These are phyloP conservation scores for Jaltomata sinuosa DNA, from an alignment of 257 asterid genomes.

Conservation along the genomic window DNA sequence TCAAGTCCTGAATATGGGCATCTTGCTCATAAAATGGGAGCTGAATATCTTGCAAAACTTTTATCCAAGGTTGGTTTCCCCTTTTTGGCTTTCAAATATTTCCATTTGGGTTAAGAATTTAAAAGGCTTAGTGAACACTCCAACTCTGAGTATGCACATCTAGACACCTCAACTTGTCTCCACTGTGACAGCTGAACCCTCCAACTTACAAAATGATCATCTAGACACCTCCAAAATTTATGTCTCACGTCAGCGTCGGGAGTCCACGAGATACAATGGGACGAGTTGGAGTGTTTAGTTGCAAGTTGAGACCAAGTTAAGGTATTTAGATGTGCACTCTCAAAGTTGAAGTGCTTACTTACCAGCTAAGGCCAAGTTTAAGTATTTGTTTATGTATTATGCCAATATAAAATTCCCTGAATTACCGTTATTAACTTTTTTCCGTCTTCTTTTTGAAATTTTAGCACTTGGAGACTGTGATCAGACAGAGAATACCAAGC, in stretches of 20 bases:
- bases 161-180: neutral
- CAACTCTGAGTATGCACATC: neutral
- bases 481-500: slow-evolving; percentile 93
- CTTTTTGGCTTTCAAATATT: neutral
- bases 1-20: slow-evolving; percentile 94
- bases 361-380: neutral
- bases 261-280: neutral
- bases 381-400: neutral
- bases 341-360: neutral
- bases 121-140: neutral
- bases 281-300: neutral
- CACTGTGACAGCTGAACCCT: neutral
- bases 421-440: neutral
- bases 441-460: neutral
- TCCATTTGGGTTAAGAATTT: neutral
- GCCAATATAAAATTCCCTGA: neutral
- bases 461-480: slow-evolving; percentile 91
- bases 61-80: slow-evolving; percentile 49
- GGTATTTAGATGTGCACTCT: neutral
- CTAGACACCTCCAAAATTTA: neutral
- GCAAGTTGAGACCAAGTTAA: neutral
- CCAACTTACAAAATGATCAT: neutral
- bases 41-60: slow-evolving; percentile 91
- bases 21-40: slow-evolving; percentile 88
- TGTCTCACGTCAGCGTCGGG: neutral